Base-by-base conservation (phyloP, 805 yeast genomes). In the Debaryomyces castellii region DNA sequence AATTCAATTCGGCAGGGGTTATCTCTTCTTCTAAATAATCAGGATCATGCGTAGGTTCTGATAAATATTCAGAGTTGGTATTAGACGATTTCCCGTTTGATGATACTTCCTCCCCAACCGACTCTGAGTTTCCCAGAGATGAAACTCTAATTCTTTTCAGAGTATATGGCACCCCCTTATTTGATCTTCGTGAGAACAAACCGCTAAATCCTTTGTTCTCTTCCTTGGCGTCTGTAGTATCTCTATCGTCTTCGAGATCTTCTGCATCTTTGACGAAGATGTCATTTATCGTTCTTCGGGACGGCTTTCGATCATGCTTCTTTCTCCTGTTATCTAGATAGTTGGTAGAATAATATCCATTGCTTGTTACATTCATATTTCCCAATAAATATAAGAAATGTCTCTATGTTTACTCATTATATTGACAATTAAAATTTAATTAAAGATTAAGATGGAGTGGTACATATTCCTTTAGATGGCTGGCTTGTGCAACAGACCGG, bases 281-380 rank as follows among this genome's bases (percentile, higher is more conserved):
- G 16, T 30, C 34, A 14, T 30, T 30, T 3, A 30, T 14, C 10
- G 34, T 14, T 14, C 12, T 30, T 17, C 10, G 34, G 16, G 34
- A 14, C 18, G 14, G 34, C 4, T 30, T 14, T 30, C 20, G 17
- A 30, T 30, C 7, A n/a, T n/a, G 34, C 6, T 6, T 17, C 9
- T 30, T 30, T 17, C 20, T 37, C 40, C 51, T 50, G 37, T 53
- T 53, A 44, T 66, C 69, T 12, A 71, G 60, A 50, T 68, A 71
- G 34, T 63, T 63, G 5, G 65, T 50, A 22, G 76, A 61, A 45
- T 55, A 71, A 56, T 71, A 71, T n/a, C 73, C 77, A 37, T 63
- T 60, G n/a, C 59, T 62, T 5, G 74, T 63, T 34, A 69, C 75
- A 51, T 70, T 71, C 76, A 71, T 70, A 16, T 12, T 46, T n/a